A percentile compares a stretch with the other conserved stretches of the same genome.
These are phyloP conservation scores for Liquidambar formosana DNA, from an alignment of 164 flowering plant species.

Conservation along the genomic window DNA sequence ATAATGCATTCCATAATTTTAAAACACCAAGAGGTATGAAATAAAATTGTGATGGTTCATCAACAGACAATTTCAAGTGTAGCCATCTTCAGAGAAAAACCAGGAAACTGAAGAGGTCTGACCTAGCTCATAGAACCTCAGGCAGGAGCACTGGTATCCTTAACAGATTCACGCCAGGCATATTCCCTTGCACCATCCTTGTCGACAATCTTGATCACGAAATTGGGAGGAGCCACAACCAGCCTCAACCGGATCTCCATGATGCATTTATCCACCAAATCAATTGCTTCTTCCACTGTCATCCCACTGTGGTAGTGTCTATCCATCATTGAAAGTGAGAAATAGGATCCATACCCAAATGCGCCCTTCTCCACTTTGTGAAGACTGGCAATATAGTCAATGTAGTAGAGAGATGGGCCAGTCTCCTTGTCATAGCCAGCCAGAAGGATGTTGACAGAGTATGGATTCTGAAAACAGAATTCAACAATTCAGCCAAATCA, in stretches of 20 bases:
- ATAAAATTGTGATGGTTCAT: too few species aligned
- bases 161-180: constrained; percentile 85
- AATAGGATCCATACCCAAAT: constrained; percentile 94
- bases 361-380: constrained; percentile 97
- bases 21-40: too few species aligned
- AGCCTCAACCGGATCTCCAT: constrained; percentile 80
- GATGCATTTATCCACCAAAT: constrained; percentile 85
- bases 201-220: constrained; percentile 94
- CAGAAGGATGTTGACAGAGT: constrained; percentile 77
- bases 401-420: constrained; percentile 86
- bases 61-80: too few species aligned
- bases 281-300: constrained; percentile 85
- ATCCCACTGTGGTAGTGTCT: constrained; percentile 84
- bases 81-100: too few species aligned
- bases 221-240: constrained; percentile 96
- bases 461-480: constrained; percentile 88
- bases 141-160: constrained; percentile 40
- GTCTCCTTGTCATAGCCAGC: constrained; percentile 93
- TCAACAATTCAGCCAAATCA: too few species aligned
- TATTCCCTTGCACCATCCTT: constrained; percentile 88
- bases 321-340: constrained; percentile 92
- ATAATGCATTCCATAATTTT: too few species aligned
- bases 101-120: too few species aligned
- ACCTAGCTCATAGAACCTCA: constrained; percentile 16
- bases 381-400: constrained; percentile 91